Conservation (phyloP, 2,329 filamentous ascomycete species). For the Fusarium annulatum region DNA sequence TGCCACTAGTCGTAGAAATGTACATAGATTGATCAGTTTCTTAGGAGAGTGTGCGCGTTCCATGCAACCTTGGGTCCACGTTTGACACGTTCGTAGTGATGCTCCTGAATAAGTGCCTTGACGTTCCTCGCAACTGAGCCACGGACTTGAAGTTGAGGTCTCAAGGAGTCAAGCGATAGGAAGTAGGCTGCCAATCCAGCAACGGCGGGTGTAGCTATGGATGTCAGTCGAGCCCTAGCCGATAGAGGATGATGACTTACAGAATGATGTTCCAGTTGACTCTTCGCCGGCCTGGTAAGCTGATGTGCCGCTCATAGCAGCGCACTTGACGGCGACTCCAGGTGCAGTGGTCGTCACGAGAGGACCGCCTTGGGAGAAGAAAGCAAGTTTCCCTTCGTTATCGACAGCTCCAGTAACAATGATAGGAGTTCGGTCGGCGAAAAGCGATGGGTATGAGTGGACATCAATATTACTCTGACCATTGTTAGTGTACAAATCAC, state of each 20-base stretch:
- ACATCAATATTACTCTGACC: background rate
- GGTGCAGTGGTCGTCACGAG: background rate
- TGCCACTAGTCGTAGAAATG: fast-evolving
- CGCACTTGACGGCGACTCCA: background rate
- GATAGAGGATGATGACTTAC: fast-evolving
- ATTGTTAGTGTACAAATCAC: background rate
- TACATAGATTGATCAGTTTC: background rate
- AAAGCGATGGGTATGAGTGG: background rate
- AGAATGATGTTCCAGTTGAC: background rate
- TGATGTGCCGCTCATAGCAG: background rate
- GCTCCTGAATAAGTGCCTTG: background rate
- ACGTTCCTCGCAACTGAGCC: background rate
- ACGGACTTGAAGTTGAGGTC: background rate
- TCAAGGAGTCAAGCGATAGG: background rate
- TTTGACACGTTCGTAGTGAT: background rate
- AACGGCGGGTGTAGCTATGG: background rate
- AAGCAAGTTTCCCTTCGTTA: background rate
- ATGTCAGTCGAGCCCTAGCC: fast-evolving
- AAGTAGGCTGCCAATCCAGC: background rate
- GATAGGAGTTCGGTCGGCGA: background rate
- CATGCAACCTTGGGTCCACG: background rate
- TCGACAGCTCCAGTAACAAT: background rate
- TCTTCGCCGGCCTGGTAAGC: background rate
- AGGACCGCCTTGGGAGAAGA: background rate
- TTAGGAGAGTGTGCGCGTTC: background rate